phyloP scores from a whole-genome alignment of 1,284 basidiomycete genomes.

The Bjerkandera adusta region DNA sequence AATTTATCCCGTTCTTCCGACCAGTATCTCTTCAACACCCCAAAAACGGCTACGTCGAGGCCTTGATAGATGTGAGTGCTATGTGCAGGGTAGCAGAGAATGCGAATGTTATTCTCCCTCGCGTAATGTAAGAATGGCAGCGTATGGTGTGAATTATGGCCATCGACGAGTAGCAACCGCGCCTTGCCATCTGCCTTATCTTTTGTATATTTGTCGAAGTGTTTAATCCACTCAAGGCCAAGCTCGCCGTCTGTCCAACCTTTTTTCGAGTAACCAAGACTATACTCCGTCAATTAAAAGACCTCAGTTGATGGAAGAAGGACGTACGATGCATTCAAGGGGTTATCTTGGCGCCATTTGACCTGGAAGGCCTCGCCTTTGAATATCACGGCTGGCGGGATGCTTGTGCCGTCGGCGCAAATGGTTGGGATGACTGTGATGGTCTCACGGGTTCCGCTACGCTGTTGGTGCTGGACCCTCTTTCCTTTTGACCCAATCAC shows the following conservation, averaged over 20 bases:
- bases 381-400: conserved; percentile 33
- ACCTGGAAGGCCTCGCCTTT: conserved; percentile 33
- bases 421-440: conserved; percentile 37
- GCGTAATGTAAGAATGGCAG: conserved; percentile 36
- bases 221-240: conserved; percentile 34
- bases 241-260: conserved; percentile 35
- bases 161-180: conserved; percentile 38
- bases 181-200: conserved; percentile 29
- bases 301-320: background rate
- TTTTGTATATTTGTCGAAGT: conserved; percentile 33
- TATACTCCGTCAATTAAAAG: conserved; percentile 9
- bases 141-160: conserved; percentile 43
- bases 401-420: conserved; percentile 30
- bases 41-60: conserved; percentile 34
- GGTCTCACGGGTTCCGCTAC: conserved; percentile 30
- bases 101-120: conserved; percentile 28
- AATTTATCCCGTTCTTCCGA: conserved; percentile 21
- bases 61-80: conserved; percentile 43
- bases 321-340: conserved; percentile 13
- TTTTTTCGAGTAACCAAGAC: conserved; percentile 36
- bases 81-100: conserved; percentile 42
- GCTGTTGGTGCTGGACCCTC: conserved; percentile 30
- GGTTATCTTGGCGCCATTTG: conserved; percentile 36
- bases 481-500: conserved; percentile 27
- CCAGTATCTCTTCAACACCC: conserved; percentile 20